Conservation (phyloP, 148 eudicot species). For the Cornus kousa region DNA sequence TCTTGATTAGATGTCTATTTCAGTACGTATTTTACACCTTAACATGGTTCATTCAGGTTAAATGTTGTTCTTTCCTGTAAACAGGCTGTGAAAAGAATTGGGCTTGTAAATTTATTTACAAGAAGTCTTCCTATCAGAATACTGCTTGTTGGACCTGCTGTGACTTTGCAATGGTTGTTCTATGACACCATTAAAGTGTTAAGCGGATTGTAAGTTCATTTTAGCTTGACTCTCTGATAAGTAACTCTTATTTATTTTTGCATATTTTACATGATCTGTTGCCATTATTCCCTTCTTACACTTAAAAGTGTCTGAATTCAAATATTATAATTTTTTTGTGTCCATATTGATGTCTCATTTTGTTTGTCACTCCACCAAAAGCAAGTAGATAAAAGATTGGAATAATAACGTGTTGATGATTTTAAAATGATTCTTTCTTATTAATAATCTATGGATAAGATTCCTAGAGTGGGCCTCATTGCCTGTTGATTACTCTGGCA, state of each 20-base stretch:
- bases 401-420: not conserved
- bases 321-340: not conserved
- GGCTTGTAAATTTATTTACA: slow-evolving; percentile 68
- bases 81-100: slow-evolving; percentile 90
- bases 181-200: slow-evolving; percentile 83
- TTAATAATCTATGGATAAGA: not conserved
- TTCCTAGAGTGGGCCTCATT: not conserved
- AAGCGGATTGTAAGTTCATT: slow-evolving; percentile 82
- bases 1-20: not conserved
- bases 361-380: not conserved
- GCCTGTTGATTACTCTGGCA: too few species aligned
- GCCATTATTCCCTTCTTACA: not conserved
- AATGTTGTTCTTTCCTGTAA: not conserved
- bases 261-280: not conserved
- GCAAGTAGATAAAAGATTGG: not conserved
- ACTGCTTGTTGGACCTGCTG: slow-evolving; percentile 84
- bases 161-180: slow-evolving; percentile 93
- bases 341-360: not conserved
- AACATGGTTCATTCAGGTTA: not conserved
- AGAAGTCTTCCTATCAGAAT: slow-evolving; percentile 94
- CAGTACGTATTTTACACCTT: not conserved
- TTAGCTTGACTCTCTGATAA: not conserved
- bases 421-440: not conserved
- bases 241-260: not conserved
- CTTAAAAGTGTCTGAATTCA: not conserved